phyloP scores from a whole-genome alignment of 1,284 basidiomycete genomes.

The Papiliotrema fonsecae region DNA sequence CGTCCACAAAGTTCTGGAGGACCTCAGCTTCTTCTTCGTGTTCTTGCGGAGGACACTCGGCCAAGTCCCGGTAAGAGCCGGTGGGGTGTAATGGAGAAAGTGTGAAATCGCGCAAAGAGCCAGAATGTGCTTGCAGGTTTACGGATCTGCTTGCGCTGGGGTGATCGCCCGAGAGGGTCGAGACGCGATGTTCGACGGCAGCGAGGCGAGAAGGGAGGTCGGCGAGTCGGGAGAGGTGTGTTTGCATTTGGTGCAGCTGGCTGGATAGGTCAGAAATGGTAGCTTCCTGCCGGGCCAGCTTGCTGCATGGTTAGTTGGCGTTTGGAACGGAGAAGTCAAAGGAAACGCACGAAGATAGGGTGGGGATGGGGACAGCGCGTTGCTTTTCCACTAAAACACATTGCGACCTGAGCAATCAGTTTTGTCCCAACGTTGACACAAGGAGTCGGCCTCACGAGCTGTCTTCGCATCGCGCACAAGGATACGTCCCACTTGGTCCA shows the following conservation, averaged over 20 bases:
- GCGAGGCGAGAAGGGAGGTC: background rate
- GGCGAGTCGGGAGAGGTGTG: background rate
- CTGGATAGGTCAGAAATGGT: background rate
- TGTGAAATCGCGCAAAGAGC: too few species aligned
- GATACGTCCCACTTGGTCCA: background rate
- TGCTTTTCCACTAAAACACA: constrained; percentile 2
- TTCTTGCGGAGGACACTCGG: background rate
- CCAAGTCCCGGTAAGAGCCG: background rate
- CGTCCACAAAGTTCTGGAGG: background rate
- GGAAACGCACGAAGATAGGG: constrained; percentile 1
- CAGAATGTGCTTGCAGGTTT: too few species aligned
- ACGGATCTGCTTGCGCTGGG: too few species aligned
- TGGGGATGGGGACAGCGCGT: background rate
- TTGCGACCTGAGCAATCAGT: constrained; percentile 1
- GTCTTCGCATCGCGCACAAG: constrained; percentile 4
- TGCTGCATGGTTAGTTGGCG: background rate
- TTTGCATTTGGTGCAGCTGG: constrained; percentile 1
- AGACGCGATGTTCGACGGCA: too few species aligned
- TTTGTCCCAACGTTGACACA: background rate
- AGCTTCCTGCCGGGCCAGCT: constrained; percentile 2
- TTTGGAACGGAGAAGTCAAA: background rate
- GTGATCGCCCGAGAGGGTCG: too few species aligned
- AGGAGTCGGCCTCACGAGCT: background rate
- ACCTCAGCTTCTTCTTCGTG: background rate
- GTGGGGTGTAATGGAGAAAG: background rate